Conservation (phyloP, 306 rosid species). For the Adenanthera pavonina region DNA sequence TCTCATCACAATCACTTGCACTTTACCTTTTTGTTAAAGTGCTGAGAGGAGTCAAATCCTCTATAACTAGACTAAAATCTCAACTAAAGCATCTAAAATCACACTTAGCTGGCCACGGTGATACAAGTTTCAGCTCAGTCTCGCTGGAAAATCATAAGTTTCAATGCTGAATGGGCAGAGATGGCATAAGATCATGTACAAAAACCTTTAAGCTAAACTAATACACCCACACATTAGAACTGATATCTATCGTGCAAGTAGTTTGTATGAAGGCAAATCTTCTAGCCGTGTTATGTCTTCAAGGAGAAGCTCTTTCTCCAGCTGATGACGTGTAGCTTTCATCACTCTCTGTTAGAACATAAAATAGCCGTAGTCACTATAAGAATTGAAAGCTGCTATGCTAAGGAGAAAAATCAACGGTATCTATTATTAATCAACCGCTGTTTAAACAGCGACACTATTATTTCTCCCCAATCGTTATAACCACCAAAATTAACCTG, state of each 20-base stretch:
- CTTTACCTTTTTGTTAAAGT: neutral
- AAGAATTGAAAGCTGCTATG: neutral
- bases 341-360: slow-evolving; percentile 76
- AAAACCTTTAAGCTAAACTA: slow-evolving; percentile 51
- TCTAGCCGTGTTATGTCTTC: slow-evolving; percentile 79
- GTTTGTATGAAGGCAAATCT: slow-evolving; percentile 85
- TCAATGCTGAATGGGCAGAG: slow-evolving; percentile 45
- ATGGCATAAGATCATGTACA: slow-evolving; percentile 55
- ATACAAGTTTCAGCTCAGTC: slow-evolving; percentile 24
- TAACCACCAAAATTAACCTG: neutral
- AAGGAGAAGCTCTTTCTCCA: slow-evolving; percentile 90
- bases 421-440: neutral
- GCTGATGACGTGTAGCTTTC: slow-evolving; percentile 91
- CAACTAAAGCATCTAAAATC: slow-evolving; percentile 18
- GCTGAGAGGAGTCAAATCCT: neutral
- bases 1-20: neutral
- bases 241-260: slow-evolving; percentile 69
- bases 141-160: slow-evolving; percentile 46
- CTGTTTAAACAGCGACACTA: neutral
- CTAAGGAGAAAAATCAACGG: neutral
- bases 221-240: slow-evolving; percentile 15
- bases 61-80: slow-evolving; percentile 26
- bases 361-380: neutral
- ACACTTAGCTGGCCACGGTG: slow-evolving; percentile 32
- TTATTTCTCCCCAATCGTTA: neutral